These are phyloP conservation scores for Asterophora parasitica DNA, from an alignment of 768 basidiomycete species.

Conservation along the genomic window DNA sequence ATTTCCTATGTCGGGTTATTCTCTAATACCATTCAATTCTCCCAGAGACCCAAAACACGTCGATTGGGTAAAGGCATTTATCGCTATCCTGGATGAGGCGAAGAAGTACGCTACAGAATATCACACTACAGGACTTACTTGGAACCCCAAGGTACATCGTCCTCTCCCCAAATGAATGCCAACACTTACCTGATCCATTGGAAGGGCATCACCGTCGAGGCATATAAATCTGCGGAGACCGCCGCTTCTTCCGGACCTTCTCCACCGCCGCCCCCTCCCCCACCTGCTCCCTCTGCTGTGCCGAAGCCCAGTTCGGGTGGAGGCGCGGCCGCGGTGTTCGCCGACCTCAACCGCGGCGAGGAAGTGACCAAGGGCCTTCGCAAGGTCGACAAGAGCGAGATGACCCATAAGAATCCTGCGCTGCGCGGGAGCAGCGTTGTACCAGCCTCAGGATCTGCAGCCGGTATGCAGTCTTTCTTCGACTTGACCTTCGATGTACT, in stretches of 20 bases:
- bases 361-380: slow-evolving; percentile 86
- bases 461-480: slow-evolving; percentile 20
- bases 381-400: slow-evolving; percentile 93
- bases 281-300: slow-evolving; percentile 39
- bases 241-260: slow-evolving; percentile 50
- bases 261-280: slow-evolving; percentile 50
- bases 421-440: slow-evolving; percentile 61
- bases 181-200: not conserved
- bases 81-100: slow-evolving; percentile 68
- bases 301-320: slow-evolving; percentile 33
- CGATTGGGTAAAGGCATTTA: slow-evolving; percentile 81
- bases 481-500: not conserved
- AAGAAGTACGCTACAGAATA: slow-evolving; percentile 80
- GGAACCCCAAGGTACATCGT: slow-evolving; percentile 74
- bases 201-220: slow-evolving; percentile 54
- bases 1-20: not conserved
- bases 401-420: slow-evolving; percentile 98
- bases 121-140: slow-evolving; percentile 81
- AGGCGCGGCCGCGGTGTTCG: slow-evolving; percentile 79
- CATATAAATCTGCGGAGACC: slow-evolving; percentile 41
- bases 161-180: too few relatives aligned
- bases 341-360: slow-evolving; percentile 84
- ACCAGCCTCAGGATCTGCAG: slow-evolving; percentile 30
- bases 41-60: slow-evolving; percentile 78
- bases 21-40: slow-evolving; percentile 7